These are phyloP conservation scores for Hyphopichia fennica DNA, from an alignment of 1,139 yeast genomes.

Conservation along the genomic window DNA sequence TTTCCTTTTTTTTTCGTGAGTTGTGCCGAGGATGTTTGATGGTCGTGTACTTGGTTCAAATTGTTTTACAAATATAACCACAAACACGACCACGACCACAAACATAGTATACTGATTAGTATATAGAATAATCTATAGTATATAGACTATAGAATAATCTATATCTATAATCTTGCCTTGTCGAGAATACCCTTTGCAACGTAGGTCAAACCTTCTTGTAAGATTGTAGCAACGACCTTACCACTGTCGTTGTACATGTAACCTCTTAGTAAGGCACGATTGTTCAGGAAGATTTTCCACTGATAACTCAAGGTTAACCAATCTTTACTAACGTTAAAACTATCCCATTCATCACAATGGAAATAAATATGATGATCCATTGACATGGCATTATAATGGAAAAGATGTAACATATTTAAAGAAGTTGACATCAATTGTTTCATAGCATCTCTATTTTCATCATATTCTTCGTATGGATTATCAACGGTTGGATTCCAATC, in stretches of 20 bases:
- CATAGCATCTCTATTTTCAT: slow-evolving; percentile 34
- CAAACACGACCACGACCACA: no score
- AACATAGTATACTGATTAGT: no score
- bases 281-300: slow-evolving; percentile 34
- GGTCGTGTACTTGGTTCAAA: no score
- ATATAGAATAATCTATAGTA: background rate
- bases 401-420: slow-evolving; percentile 40
- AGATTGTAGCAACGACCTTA: slow-evolving; percentile 39
- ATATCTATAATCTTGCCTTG: slow-evolving; percentile 11
- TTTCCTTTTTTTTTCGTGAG: no score
- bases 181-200: slow-evolving; percentile 28
- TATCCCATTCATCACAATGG: slow-evolving; percentile 28
- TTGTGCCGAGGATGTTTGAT: no score
- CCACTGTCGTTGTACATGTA: slow-evolving; percentile 33
- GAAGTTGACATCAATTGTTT: slow-evolving; percentile 28
- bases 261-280: slow-evolving; percentile 41
- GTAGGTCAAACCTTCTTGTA: slow-evolving; percentile 46
- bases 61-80: no score
- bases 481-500: slow-evolving; percentile 47
- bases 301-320: slow-evolving; percentile 45
- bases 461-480: slow-evolving; percentile 31
- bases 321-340: slow-evolving; percentile 37
- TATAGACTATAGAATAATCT: background rate
- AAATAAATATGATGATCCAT: slow-evolving; percentile 49
- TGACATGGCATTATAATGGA: slow-evolving; percentile 51